Percentiles rank a stretch among this genome's conserved stretches.
These are phyloP conservation scores for Alloteropsis semialata DNA, from an alignment of 176 grass and related monocot species.

Conservation along the genomic window DNA sequence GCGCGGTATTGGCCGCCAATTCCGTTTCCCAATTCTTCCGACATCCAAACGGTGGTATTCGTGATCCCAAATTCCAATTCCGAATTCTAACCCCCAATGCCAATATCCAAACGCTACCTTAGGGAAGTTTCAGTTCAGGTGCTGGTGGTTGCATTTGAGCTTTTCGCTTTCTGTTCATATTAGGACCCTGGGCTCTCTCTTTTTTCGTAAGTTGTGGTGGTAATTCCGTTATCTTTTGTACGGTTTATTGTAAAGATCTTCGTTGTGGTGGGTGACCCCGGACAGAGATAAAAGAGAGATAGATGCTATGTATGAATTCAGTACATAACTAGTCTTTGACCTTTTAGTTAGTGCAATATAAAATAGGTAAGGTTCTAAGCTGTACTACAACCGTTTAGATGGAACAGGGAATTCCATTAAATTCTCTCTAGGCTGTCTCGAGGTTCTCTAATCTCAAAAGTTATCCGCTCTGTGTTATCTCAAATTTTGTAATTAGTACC, in stretches of 20 bases:
- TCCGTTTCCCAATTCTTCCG: too few species aligned
- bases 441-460: neutral
- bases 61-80: too few species aligned
- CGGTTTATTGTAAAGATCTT: neutral
- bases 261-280: neutral
- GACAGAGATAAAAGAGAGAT: neutral
- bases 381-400: neutral
- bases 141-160: neutral
- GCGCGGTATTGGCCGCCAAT: too few species aligned
- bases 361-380: neutral
- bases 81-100: too few species aligned
- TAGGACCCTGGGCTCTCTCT: neutral
- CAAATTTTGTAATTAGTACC: neutral
- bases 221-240: neutral
- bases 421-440: neutral
- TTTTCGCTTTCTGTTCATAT: neutral
- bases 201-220: neutral
- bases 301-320: neutral
- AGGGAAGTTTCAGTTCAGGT: conserved; percentile 14
- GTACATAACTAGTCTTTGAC: neutral
- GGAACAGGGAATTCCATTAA: neutral
- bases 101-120: neutral
- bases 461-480: neutral
- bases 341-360: neutral
- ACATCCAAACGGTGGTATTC: too few species aligned